phyloP scores from a whole-genome alignment of 257 asterid species.

The Mentha longifolia region DNA sequence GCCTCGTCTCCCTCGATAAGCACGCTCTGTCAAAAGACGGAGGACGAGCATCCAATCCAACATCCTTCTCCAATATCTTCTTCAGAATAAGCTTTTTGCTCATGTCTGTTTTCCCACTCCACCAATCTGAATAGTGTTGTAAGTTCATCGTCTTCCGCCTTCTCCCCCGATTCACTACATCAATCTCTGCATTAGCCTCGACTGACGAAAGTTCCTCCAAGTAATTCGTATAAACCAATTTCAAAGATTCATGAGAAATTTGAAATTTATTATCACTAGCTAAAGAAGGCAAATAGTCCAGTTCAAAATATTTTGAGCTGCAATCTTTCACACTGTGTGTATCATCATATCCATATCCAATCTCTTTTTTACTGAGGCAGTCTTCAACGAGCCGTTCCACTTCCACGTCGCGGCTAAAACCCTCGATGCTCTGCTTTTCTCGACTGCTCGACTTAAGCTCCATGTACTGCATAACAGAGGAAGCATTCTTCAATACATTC shows the following conservation, averaged over 20 bases:
- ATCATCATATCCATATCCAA: constrained; percentile 34
- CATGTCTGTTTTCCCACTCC: constrained; percentile 82
- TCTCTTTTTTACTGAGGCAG: constrained; percentile 48
- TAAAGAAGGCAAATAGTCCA: constrained; percentile 28
- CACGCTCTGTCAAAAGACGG: constrained; percentile 75
- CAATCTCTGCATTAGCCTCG: constrained; percentile 37
- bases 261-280: constrained; percentile 39
- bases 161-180: constrained; percentile 34
- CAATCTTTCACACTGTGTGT: constrained; percentile 28
- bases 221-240: constrained; percentile 56
- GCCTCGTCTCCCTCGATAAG: constrained; percentile 51
- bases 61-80: constrained; percentile 70
- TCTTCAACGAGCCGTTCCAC: constrained; percentile 59
- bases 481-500: constrained; percentile 70
- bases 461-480: constrained; percentile 77
- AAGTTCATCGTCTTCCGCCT: constrained; percentile 37
- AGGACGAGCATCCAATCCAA: constrained; percentile 67
- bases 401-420: constrained; percentile 48
- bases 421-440: constrained; percentile 38
- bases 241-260: constrained; percentile 66
- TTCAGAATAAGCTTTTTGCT: constrained; percentile 73
- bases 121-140: constrained; percentile 64
- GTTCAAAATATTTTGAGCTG: constrained; percentile 53
- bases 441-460: constrained; percentile 63
- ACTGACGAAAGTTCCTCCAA: constrained; percentile 51